Evolutionary conservation across 306 rosid species (phyloP), one percentile per base, ranked within the genome.

Genomic region (Corylus americana): DNA sequence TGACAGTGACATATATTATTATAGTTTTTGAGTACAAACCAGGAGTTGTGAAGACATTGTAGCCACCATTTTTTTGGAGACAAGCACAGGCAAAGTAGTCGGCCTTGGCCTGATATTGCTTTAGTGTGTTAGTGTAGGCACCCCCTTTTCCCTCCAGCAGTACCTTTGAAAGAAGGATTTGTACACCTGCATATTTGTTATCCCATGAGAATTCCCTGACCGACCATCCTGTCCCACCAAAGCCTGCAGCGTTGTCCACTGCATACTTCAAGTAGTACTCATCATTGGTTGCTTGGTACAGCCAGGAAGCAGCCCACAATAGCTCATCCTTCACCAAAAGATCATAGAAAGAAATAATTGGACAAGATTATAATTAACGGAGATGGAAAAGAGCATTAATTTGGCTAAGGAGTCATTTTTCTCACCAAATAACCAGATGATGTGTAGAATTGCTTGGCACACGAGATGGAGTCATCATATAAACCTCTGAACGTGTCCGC

Each of bases 211-310:
- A 94, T 69, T 94, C 97, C 53, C 81, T 87, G 68, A 94, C 83
- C 0, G 97, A 90, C 97, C 91, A 92, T 7, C 98, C 98, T 13
- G 94, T 92, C 79, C 98, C 98, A 20, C 98, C 98, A 91, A 92
- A 80, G 67, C 82, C 83, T 50, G 85, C 84, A 27, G 91, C 94
- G 58, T 91, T 91, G 86, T 94, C 92, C 67, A 86, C 93, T 31
- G 81, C 91, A 55, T 92, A 94, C 72, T 92, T 87, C 75, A 94
- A 83, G 92, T 92, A 92, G 89, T 87, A 88, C 27, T 86, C 91
- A 1, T 92, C 93, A 0, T 86, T 82, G 20, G 94, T 94, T 74
- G 97, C 97, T 78, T 77, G 80, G 66, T 88, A 86, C 16, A 94
- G 84, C 98, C 98, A 94, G 0, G 97, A 83, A 1, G 97, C 93